These are phyloP conservation scores for Backusella sp. DNA, from an alignment of 192 early-diverging fungal genomes.

Conservation along the genomic window DNA sequence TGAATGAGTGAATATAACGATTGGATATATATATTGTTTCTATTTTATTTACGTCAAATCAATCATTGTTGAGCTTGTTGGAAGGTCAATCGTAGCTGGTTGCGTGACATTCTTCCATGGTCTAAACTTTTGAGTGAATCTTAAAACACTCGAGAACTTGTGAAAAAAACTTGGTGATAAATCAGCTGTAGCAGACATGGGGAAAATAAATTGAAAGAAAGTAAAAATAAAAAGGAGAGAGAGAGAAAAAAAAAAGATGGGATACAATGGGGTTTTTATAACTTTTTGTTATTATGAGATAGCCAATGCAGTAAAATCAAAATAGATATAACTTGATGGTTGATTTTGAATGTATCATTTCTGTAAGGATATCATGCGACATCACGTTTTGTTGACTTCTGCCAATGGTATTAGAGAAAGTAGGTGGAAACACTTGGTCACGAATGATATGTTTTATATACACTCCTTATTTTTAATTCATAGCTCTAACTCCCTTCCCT, in stretches of 20 bases:
- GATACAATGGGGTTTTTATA: neutral
- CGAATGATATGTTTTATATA: neutral
- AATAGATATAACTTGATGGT: neutral
- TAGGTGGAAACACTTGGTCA: neutral
- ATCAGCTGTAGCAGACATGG: neutral
- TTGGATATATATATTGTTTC: neutral
- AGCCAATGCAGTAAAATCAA: neutral
- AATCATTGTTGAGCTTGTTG: neutral
- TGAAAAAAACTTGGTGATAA: constrained; percentile 8
- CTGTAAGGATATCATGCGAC: neutral
- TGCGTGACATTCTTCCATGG: neutral
- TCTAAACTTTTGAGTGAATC: neutral
- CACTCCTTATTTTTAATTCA: neutral
- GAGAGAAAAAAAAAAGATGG: neutral
- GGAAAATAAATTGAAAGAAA: neutral
- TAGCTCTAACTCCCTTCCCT: neutral
- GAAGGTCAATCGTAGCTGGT: neutral
- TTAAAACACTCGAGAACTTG: neutral
- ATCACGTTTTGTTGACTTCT: neutral
- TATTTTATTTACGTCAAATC: neutral
- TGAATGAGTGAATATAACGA: neutral
- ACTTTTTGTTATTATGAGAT: neutral
- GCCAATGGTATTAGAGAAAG: neutral
- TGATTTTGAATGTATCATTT: neutral
- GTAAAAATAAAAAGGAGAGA: neutral